A percentile compares a stretch with the other conserved stretches of the same genome.
These are phyloP conservation scores for Moricandia moricandioides DNA, from an alignment of 345 rosid genomes.

Conservation along the genomic window DNA sequence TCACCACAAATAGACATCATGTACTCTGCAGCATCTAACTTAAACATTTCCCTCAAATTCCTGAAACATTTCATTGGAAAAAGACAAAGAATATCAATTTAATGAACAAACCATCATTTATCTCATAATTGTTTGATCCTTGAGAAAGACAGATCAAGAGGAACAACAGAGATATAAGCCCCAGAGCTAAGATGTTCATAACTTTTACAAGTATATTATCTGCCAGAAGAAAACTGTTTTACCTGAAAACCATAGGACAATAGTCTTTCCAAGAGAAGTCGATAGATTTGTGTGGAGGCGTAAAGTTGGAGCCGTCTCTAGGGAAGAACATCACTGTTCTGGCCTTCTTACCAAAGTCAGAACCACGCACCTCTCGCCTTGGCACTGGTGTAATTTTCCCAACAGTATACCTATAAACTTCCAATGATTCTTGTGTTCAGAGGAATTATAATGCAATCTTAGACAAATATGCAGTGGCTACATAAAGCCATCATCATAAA, in stretches of 20 bases:
- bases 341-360: slow-evolving; percentile 92
- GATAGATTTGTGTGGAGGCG: slow-evolving; percentile 85
- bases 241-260: slow-evolving; percentile 99
- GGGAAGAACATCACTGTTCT: slow-evolving; percentile 94
- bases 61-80: slow-evolving; percentile 39
- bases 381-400: slow-evolving; percentile 97
- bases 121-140: not conserved
- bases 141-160: not conserved
- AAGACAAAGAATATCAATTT: not conserved
- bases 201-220: not conserved
- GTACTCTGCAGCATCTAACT: slow-evolving; percentile 95
- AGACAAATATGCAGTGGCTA: slow-evolving; percentile 9
- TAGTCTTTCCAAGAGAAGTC: slow-evolving; percentile 95
- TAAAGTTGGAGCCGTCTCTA: slow-evolving; percentile 73
- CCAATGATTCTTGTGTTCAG: not conserved
- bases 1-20: slow-evolving; percentile 99
- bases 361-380: slow-evolving; percentile 76
- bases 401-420: slow-evolving; percentile 72
- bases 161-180: not conserved
- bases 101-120: not conserved
- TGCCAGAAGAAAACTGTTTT: slow-evolving; percentile 17
- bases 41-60: slow-evolving; percentile 96
- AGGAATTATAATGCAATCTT: not conserved
- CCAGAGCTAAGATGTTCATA: not conserved
- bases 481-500: not conserved